Evolutionary conservation across 345 rosid species (phyloP).

Genomic region (Brassica cretica): DNA sequence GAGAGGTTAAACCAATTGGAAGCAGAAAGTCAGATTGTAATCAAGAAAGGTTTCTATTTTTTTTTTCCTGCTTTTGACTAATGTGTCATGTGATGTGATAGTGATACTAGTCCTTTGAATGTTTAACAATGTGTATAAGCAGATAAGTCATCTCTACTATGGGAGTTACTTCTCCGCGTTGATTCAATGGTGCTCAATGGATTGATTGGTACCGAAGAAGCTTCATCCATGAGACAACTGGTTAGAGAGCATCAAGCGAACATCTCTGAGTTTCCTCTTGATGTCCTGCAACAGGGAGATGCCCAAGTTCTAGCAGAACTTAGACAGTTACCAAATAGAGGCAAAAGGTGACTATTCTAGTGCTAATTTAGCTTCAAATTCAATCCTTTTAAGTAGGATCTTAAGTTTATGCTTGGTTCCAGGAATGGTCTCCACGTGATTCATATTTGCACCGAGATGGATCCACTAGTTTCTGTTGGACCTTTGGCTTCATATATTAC

Average conservation of each 20-base stretch:
- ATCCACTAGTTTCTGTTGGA: conserved; percentile 65
- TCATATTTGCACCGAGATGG: conserved; percentile 91
- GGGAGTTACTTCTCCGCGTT: conserved; percentile 73
- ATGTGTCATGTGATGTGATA: conserved; percentile 1
- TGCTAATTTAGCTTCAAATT: neutral
- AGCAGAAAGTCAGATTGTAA: conserved; percentile 37
- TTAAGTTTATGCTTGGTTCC: conserved; percentile 23
- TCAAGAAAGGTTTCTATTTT: conserved; percentile 44
- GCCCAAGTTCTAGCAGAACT: conserved; percentile 62
- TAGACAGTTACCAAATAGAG: conserved; percentile 47
- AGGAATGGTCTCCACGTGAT: conserved; percentile 69
- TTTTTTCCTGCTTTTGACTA: neutral
- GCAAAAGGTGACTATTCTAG: conserved; percentile 49
- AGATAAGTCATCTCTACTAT: conserved; percentile 54
- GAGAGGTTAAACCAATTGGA: conserved; percentile 55
- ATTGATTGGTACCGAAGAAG: conserved; percentile 53
- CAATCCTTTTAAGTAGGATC: neutral
- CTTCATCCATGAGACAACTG: conserved; percentile 59
- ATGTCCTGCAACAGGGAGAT: conserved; percentile 53
- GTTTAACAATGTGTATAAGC: conserved; percentile 17
- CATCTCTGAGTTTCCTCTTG: conserved; percentile 50
- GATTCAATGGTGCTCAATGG: conserved; percentile 76
- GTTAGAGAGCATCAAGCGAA: conserved; percentile 50
- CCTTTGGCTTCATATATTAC: conserved; percentile 72
- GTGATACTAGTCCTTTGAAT: neutral